These are phyloP conservation scores for Globisporangium polare DNA, from an alignment of 352 stramenopile species.

Conservation along the genomic window DNA sequence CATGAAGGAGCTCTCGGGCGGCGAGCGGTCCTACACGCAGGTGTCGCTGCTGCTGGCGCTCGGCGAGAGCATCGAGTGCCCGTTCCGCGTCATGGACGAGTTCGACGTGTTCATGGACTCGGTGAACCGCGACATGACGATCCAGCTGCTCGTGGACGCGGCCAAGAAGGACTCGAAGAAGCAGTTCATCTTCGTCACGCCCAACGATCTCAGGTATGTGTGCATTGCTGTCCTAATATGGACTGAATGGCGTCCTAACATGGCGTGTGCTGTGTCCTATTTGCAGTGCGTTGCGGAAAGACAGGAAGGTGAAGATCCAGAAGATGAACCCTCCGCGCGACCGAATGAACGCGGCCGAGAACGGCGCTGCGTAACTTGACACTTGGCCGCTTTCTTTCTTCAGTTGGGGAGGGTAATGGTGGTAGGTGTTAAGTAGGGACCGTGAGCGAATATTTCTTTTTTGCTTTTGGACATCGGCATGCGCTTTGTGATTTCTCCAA, in stretches of 20 bases:
- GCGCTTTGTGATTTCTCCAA: background rate
- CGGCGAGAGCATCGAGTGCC: conserved; percentile 87
- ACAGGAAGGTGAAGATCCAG: conserved; percentile 84
- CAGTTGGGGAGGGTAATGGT: background rate
- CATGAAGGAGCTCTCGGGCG: conserved; percentile 96
- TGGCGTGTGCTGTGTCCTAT: conserved; percentile 10
- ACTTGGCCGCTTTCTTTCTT: background rate
- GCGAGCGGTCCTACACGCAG: conserved; percentile 96
- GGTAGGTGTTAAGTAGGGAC: conserved; percentile 2
- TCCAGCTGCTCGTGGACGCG: conserved; percentile 91
- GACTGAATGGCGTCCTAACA: background rate
- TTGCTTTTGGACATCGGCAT: background rate
- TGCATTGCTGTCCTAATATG: background rate
- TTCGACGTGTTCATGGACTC: conserved; percentile 99
- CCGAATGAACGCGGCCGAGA: conserved; percentile 46
- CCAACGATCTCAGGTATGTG: conserved; percentile 80
- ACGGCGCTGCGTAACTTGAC: conserved; percentile 3
- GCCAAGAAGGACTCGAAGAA: conserved; percentile 73
- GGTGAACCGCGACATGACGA: conserved; percentile 93
- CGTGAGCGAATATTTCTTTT: background rate
- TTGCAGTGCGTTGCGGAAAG: conserved; percentile 56
- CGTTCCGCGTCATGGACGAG: conserved; percentile 98
- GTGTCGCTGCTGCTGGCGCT: conserved; percentile 96
- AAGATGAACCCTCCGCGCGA: conserved; percentile 86
- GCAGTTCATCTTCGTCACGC: conserved; percentile 89